These are phyloP conservation scores for Crucibulum laeve DNA, from an alignment of 768 basidiomycete genomes.

Conservation along the genomic window DNA sequence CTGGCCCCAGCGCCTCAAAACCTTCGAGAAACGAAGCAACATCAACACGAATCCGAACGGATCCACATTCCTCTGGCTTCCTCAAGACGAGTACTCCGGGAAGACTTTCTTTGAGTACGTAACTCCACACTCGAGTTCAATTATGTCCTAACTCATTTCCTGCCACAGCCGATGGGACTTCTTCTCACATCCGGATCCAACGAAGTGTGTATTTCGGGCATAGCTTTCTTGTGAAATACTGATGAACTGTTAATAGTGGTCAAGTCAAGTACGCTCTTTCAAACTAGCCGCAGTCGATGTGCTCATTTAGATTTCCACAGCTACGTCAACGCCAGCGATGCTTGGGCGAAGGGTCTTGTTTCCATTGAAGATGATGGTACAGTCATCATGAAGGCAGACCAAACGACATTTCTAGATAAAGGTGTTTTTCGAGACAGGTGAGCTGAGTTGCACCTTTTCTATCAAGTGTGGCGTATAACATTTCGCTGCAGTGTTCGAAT, in stretches of 20 bases:
- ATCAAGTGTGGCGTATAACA: background rate
- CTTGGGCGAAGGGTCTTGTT: conserved; percentile 49
- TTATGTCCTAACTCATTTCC: background rate
- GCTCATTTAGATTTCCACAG: conserved; percentile 24
- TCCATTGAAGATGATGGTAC: conserved; percentile 53
- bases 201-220: no score
- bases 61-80: conserved; percentile 58
- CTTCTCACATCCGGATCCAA: no score
- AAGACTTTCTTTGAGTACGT: conserved; percentile 67
- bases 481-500: conserved; percentile 64
- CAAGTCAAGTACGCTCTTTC: no score
- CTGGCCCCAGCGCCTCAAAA: background rate
- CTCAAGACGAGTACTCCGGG: conserved; percentile 63
- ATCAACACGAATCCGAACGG: conserved; percentile 31
- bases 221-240: no score
- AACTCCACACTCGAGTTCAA: background rate
- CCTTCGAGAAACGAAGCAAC: background rate
- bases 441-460: background rate
- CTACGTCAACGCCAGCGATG: conserved; percentile 53
- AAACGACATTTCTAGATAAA: conserved; percentile 48
- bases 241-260: no score
- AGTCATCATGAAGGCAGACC: conserved; percentile 76
- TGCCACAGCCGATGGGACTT: no score
- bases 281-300: no score
- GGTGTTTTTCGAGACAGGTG: conserved; percentile 64